Base-by-base conservation (phyloP, 2,329 filamentous ascomycete species). In the Pyrenochaeta sp. region DNA sequence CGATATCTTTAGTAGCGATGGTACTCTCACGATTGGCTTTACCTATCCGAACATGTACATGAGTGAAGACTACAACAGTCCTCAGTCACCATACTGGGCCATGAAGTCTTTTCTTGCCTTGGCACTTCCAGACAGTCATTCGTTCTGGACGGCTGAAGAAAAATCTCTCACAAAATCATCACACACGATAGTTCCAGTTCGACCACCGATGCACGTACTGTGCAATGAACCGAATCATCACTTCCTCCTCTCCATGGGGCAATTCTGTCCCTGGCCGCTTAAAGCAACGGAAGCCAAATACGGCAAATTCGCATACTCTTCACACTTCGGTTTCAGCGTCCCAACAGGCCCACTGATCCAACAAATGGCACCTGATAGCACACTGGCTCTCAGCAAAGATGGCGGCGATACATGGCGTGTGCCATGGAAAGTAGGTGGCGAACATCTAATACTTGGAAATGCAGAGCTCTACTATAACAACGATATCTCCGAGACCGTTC, bases 21-120 rank as follows among this genome's bases (percentile, higher is more conserved):
- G 83, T 0, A 84, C 82, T 0, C 43, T 85, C 19, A 84, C 79
- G 2, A 83, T 85, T 36, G 83, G 78, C 10, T 82, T 77, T 50
- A 65, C 74, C 1, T 81, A 79, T 37, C 77, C 78, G 9, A 86
- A 86, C 60, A 84, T 85, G 80, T 86, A 81, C 62, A 79, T 86
- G 78, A 75, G 77, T 36, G 84, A 86, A 65, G 82, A 85, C 60
- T 86, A 86, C 68, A 86, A 86, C 64, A 86, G 84, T 1, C 83
- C 84, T 0, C 84, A 86, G 58, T 86, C 83, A 0, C 76, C 79
- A 0, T 86, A 86, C 63, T 86, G 84, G 84, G 80, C 78, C 7
- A 69, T 86, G 24, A 86, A 86, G 55, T 79, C 80, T 0, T 78
- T 86, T 2, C 71, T 84, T 0, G 78, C 77, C 0, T 67, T 84